phyloP scores from a whole-genome alignment of 2,329 filamentous ascomycete genomes.

The Hypomyces perniciosus region DNA sequence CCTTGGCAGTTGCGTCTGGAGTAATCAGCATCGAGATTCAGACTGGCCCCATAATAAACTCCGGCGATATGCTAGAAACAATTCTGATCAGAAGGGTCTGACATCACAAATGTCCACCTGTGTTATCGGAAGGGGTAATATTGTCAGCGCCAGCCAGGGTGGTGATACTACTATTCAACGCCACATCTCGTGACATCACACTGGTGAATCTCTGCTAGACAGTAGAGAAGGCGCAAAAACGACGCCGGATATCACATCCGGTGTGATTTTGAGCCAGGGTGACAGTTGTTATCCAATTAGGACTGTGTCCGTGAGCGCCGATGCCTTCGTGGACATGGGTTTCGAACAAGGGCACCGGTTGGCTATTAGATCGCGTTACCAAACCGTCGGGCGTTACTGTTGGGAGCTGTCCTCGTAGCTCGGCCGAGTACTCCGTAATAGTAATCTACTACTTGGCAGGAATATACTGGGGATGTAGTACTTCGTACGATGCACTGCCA shows the following conservation, averaged over 20 bases:
- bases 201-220: not conserved
- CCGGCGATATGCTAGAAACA: too few species aligned
- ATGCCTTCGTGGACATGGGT: not conserved
- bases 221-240: not conserved
- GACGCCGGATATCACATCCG: slow-evolving; percentile 3
- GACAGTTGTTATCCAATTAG: slow-evolving; percentile 5
- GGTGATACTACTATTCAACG: not conserved
- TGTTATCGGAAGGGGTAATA: too few species aligned
- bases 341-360: not conserved
- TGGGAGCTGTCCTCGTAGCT: not conserved
- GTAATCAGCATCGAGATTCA: too few species aligned
- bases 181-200: slow-evolving; percentile 1
- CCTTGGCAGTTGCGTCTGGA: too few species aligned
- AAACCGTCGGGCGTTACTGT: slow-evolving; percentile 6
- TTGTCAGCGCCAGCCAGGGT: too few species aligned
- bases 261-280: slow-evolving; percentile 3
- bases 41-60: too few species aligned
- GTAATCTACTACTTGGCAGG: too few species aligned
- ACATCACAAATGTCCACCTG: too few species aligned
- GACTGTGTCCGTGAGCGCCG: not conserved
- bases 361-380: slow-evolving; percentile 1
- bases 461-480: too few species aligned
- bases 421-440: too few species aligned
- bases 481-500: too few species aligned
- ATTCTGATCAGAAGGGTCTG: too few species aligned